Evolutionary conservation across 169 alveolate species (phyloP), one percentile per base, ranked within the genome.

Genomic region (Cytauxzoon felis): DNA sequence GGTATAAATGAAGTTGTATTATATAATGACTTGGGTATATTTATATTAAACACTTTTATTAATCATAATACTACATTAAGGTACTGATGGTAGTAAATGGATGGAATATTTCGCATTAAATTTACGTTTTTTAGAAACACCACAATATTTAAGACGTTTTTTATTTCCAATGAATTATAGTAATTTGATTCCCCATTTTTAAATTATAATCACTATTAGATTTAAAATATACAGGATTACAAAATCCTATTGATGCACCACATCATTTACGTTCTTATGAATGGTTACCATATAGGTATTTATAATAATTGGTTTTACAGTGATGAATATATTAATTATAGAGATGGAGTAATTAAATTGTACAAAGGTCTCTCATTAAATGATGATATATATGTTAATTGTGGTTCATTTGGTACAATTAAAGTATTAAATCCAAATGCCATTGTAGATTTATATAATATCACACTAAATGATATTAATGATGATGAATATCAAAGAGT

Each of bases 241-340:
- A 95, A 93, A 96, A 95, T 73, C 99, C 99, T 1, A 87, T 97
- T 36, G 98, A 96, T 79, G 97, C 98, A 13, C 99, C 98, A 40
- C 99, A 97, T 79, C 99, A 97, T 79, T 81, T 97, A 60, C 86
- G 97, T 49, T 88, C 89, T 18, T 89, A 88, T 53, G 98, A 96
- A 73, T 92, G 96, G 96, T 87, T 95, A 58, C 96, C 96, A 32
- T 92, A 86, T 87, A 78, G 94, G 60, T 85, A 13, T 27, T 53
- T 7, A 3, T 3, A 2, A 56, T 91, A 82, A n/a, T n/a, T n/a
- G n/a, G n/a, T n/a, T n/a, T n/a, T n/a, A n/a, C n/a, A n/a, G n/a
- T 73, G 68, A 94, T 58, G 92, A 92, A 81, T 96, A 94, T 87
- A 85, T 27, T 82, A 79, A 8, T 80, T 91, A 18, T 69, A 84